Evolutionary conservation across 2,329 filamentous ascomycete genomes (phyloP), one percentile per base, ranked within the genome.

Genomic region (Zopfia rhizophila): DNA sequence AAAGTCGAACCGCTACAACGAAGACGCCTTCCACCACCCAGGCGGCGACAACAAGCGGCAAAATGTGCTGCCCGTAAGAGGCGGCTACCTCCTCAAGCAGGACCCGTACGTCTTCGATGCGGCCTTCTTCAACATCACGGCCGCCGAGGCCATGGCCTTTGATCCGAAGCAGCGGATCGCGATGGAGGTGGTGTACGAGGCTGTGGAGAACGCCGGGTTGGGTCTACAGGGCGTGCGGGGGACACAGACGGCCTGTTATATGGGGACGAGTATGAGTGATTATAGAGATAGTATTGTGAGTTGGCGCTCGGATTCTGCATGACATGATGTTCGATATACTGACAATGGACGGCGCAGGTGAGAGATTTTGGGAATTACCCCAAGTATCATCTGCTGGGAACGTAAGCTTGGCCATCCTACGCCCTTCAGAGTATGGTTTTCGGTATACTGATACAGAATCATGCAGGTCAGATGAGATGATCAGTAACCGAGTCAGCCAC

Each of bases 81-180:
- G n/a, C 13, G 53, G 35, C 10, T 38, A 45, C 11, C 25, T 45
- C 2, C 35, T 45, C 1, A 5, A 51, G 10, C 47, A 67, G 5
- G 68, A 76, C 37, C 60, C 55, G 0, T 42, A 47, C 5, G 58
- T 60, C 5, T 69, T 76, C 25, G 70, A 76, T 38, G 68, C 70
- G 11, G 30, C 45, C 0, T 68, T 68, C 55, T 66, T 66, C 39
- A 43, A 46, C 12, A 43, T 66, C 10, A 48, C 56, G 3, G 28
- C 46, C 2, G 40, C 38, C 4, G 60, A 64, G 12, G 63, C 61
- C 3, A 44, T 38, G 4, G 43, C 55, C 13, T 63, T 66, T 48
- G 61, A 67, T 25, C 63, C 63, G 2, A 52, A 64, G 10, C 55
- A 63, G 10, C 61, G 65, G 8, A 51, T 61, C 12, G 39, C 61